phyloP scores from a whole-genome alignment of 768 basidiomycete species.

The Wakefieldia striispora region DNA sequence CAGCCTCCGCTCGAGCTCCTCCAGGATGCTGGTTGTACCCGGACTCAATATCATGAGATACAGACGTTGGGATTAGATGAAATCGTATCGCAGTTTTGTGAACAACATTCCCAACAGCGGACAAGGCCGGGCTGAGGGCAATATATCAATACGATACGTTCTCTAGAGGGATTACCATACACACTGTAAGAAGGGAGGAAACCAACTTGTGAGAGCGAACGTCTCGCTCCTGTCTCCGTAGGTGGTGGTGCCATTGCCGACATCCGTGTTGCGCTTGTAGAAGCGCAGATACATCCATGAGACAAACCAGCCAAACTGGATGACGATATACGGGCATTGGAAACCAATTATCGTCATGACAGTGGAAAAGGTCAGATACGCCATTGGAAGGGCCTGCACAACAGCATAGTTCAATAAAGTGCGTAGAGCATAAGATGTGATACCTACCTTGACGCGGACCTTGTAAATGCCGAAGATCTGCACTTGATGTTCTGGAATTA shows the following conservation, averaged over 20 bases:
- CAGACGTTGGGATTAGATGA: conserved; percentile 67
- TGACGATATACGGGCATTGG: conserved; percentile 88
- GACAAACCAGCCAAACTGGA: conserved; percentile 99
- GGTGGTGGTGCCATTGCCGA: conserved; percentile 57
- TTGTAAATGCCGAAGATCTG: conserved; percentile 84
- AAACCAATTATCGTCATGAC: conserved; percentile 79
- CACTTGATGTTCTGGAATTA: conserved; percentile 97
- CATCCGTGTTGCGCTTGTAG: conserved; percentile 85
- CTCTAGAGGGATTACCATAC: conserved; percentile 30
- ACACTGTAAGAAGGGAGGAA: conserved; percentile 93
- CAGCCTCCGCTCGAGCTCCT: conserved; percentile 92
- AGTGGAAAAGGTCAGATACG: conserved; percentile 87
- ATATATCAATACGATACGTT: conserved; percentile 1
- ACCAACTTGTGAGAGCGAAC: conserved; percentile 93
- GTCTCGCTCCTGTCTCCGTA: conserved; percentile 97
- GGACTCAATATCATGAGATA: conserved; percentile 61
- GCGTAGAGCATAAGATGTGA: neutral
- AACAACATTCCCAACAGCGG: conserved; percentile 62
- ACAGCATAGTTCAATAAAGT: conserved; percentile 1
- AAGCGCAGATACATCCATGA: conserved; percentile 95
- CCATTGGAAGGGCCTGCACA: conserved; percentile 87
- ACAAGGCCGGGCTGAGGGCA: conserved; percentile 62
- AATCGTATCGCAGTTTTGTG: conserved; percentile 66
- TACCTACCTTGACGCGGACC: conserved; percentile 81
- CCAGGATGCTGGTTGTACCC: conserved; percentile 81